Evolutionary conservation across 805 yeast species (phyloP).

Genomic region (Blastobotrys parvus): DNA sequence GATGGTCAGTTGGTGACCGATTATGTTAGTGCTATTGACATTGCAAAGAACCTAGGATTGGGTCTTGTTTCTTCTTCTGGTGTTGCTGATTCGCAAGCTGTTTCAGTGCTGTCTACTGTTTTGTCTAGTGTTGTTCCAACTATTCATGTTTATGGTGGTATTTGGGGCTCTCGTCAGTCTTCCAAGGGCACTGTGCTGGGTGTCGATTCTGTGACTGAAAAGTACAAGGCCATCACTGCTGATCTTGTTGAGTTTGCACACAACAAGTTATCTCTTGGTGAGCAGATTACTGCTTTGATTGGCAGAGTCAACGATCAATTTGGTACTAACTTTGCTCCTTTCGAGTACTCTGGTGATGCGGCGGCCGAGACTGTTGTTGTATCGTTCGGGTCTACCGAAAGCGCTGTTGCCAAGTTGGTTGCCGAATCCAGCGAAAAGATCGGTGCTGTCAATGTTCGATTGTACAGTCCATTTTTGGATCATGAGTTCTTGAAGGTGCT

Average conservation of each 20-base stretch:
- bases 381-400: conserved; percentile 65
- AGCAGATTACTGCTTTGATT: conserved; percentile 4
- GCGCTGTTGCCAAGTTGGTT: conserved; percentile 43
- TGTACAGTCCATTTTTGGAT: conserved; percentile 72
- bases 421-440: conserved; percentile 34
- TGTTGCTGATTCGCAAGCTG: conserved; percentile 56
- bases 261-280: conserved; percentile 2
- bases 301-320: conserved; percentile 32
- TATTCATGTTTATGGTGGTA: conserved; percentile 74
- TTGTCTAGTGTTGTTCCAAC: conserved; percentile 54
- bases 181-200: conserved; percentile 28
- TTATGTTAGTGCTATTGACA: conserved; percentile 50
- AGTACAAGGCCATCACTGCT: conserved; percentile 6
- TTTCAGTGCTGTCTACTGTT: conserved; percentile 55
- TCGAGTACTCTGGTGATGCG: conserved; percentile 60
- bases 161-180: conserved; percentile 47
- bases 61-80: conserved; percentile 64
- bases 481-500: conserved; percentile 49
- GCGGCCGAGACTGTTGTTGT: conserved; percentile 71
- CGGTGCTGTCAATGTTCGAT: conserved; percentile 64
- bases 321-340: conserved; percentile 48
- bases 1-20: conserved; percentile 51
- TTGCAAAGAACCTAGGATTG: conserved; percentile 54
- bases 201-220: conserved; percentile 26
- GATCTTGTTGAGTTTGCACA: conserved; percentile 1